Percentiles rank a stretch among this genome's conserved stretches.
Conservation (phyloP, 805 yeast species). For the Metschnikowia borealis region DNA sequence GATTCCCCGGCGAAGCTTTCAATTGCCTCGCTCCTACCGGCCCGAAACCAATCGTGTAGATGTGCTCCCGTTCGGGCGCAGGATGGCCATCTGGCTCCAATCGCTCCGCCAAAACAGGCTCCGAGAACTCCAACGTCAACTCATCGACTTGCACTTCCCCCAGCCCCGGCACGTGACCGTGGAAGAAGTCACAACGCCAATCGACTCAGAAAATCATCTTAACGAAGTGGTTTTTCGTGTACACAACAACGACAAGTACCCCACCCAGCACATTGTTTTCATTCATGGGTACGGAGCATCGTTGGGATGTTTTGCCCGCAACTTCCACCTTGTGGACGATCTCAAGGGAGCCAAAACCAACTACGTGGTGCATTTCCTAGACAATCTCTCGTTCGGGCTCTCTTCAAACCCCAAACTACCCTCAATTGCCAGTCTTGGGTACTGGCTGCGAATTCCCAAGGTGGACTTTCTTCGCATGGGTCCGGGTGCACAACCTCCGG, state of each 20-base stretch:
- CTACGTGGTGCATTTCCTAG: conserved; percentile 48
- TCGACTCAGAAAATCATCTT: conserved; percentile 29
- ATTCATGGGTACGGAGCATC: conserved; percentile 58
- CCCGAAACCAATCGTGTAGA: conserved; percentile 11
- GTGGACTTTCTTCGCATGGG: conserved; percentile 23
- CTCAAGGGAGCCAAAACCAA: conserved; percentile 27
- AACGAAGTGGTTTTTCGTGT: conserved; percentile 35
- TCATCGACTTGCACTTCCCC: conserved; percentile 35
- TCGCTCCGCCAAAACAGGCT: conserved; percentile 25
- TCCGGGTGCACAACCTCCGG: conserved; percentile 20
- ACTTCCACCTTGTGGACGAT: conserved; percentile 40
- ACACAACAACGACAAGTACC: conserved; percentile 19
- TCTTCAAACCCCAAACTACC: conserved; percentile 42
- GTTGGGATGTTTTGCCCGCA: conserved; percentile 53
- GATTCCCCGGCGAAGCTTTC: conserved; percentile 4
- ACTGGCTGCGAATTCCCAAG: conserved; percentile 18
- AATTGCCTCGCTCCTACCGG: conserved; percentile 9
- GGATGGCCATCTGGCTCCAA: conserved; percentile 18
- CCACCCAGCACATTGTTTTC: conserved; percentile 44
- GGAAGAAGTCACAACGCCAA: conserved; percentile 16
- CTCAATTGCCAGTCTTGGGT: conserved; percentile 5
- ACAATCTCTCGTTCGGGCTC: conserved; percentile 48
- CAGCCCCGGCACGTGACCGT: conserved; percentile 17
- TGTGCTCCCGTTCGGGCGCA: conserved; percentile 11
- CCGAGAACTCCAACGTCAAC: conserved; percentile 29